Percentiles rank a stretch among this genome's conserved stretches.
Evolutionary conservation across 1,284 basidiomycete species (phyloP).

Genomic region (Ganoderma multipileum): DNA sequence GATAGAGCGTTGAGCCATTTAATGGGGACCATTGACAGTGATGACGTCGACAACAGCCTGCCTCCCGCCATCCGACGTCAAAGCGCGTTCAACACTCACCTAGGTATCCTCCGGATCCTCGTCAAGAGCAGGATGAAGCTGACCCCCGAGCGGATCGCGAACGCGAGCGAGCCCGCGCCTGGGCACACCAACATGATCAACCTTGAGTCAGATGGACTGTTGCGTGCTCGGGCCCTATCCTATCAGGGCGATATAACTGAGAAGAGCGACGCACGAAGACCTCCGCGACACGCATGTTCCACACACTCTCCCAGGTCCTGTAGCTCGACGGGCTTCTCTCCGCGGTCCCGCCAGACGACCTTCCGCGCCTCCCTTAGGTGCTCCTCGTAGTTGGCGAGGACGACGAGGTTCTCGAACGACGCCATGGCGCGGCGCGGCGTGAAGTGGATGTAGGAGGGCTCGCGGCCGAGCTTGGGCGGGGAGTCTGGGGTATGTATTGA

Average conservation of each 20-base stretch:
- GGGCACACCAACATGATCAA: neutral
- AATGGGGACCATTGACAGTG: neutral
- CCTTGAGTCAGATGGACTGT: neutral
- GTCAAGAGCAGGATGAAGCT: constrained; percentile 82
- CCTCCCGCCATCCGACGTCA: neutral
- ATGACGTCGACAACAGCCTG: neutral
- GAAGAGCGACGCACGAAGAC: constrained; percentile 66
- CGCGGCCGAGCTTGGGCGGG: constrained; percentile 32
- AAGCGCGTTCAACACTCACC: constrained; percentile 47
- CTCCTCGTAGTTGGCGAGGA: constrained; percentile 81
- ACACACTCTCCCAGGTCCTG: constrained; percentile 73
- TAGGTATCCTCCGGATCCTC: constrained; percentile 67
- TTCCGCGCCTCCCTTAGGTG: constrained; percentile 70
- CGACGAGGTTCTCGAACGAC: constrained; percentile 83
- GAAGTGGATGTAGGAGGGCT: constrained; percentile 47
- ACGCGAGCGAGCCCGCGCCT: constrained; percentile 85
- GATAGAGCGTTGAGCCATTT: neutral
- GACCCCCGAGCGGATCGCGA: constrained; percentile 80
- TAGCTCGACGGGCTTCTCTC: constrained; percentile 78
- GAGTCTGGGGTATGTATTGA: constrained; percentile 29
- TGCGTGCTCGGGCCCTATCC: neutral
- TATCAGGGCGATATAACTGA: neutral
- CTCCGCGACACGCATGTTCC: constrained; percentile 78
- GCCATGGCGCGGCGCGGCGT: constrained; percentile 65
- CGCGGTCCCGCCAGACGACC: constrained; percentile 86